Conservation (phyloP, 1,139 yeast genomes). For the Saccharomyces hybrid region DNA sequence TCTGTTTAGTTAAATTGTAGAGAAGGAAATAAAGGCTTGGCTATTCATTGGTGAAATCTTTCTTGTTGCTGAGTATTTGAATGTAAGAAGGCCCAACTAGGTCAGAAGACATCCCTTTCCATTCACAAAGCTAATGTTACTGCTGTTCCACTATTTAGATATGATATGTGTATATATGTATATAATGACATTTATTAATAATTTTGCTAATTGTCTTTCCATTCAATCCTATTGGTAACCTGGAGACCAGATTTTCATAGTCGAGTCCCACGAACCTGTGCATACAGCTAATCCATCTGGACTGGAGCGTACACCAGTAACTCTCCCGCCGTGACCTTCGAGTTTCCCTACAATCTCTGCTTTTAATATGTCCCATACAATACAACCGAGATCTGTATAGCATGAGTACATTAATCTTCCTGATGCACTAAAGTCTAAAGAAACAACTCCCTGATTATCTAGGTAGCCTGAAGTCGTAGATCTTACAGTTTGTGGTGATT, state of each 20-base stretch:
- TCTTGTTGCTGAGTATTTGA: too few relatives aligned
- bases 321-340: constrained; percentile 52
- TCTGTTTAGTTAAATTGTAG: too few relatives aligned
- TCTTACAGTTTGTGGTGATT: constrained; percentile 14
- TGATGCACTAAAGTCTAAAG: constrained; percentile 66
- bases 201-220: not conserved
- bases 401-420: constrained; percentile 72
- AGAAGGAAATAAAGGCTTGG: too few relatives aligned
- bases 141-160: not conserved
- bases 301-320: constrained; percentile 58
- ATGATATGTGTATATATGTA: not conserved
- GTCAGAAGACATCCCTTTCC: not conserved
- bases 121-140: not conserved
- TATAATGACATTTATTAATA: not conserved
- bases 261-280: constrained; percentile 66
- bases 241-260: constrained; percentile 58
- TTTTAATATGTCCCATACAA: constrained; percentile 71
- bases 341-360: constrained; percentile 56
- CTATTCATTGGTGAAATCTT: too few relatives aligned
- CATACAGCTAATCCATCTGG: constrained; percentile 69
- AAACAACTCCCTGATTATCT: constrained; percentile 57
- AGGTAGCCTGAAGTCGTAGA: constrained; percentile 29
- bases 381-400: constrained; percentile 67
- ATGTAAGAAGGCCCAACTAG: not conserved
- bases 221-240: constrained; percentile 18